Percentiles rank a stretch among this genome's conserved stretches.
Evolutionary conservation across 176 grass and related monocot species (phyloP).

Genomic region (Carex pumila): DNA sequence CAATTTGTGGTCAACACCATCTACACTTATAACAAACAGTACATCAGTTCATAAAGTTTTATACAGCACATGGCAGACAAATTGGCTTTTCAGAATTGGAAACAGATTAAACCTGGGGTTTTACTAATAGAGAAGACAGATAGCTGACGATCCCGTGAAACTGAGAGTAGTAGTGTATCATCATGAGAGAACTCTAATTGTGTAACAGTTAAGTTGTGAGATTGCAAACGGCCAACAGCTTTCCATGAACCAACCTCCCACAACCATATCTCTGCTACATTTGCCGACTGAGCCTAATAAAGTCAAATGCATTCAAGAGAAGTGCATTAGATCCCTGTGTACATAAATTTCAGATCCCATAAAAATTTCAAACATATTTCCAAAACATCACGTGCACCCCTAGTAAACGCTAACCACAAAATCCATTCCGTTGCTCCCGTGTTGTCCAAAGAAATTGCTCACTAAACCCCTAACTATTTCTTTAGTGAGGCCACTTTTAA

Average conservation of each 20-base stretch:
- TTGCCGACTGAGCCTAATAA: constrained; percentile 59
- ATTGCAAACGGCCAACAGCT: constrained; percentile 62
- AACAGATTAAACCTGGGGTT: constrained; percentile 34
- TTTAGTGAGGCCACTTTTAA: neutral
- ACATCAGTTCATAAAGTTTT: constrained; percentile 8
- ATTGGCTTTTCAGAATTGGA: neutral
- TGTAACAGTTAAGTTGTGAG: constrained; percentile 90
- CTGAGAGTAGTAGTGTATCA: constrained; percentile 64
- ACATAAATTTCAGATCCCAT: neutral
- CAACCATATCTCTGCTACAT: constrained; percentile 83
- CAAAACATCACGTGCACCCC: neutral
- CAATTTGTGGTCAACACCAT: constrained; percentile 41
- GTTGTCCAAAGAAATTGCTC: neutral
- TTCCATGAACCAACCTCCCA: constrained; percentile 99
- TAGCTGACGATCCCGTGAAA: constrained; percentile 85
- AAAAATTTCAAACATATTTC: neutral
- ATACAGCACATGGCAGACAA: constrained; percentile 12
- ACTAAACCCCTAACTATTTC: neutral
- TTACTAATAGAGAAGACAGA: constrained; percentile 57
- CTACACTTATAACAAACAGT: constrained; percentile 12
- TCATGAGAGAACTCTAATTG: constrained; percentile 87
- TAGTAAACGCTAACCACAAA: neutral
- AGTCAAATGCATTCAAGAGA: neutral
- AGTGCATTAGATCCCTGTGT: neutral
- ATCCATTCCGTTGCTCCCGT: neutral